Evolutionary conservation across 306 rosid species (phyloP).

Genomic region (Cucurbita moschata): DNA sequence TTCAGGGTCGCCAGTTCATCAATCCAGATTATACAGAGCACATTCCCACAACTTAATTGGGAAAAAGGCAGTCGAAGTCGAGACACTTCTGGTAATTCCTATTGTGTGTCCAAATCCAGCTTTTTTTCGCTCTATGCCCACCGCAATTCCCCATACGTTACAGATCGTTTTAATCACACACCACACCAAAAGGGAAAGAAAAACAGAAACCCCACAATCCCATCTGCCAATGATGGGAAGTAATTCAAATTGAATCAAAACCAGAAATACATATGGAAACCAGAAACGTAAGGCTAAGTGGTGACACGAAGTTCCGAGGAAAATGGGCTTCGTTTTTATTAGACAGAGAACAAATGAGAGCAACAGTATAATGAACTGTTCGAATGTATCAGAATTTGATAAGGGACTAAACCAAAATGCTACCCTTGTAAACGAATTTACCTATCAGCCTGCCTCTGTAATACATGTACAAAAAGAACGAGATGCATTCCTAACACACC

Average conservation of each 20-base stretch:
- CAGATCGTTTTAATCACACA: background rate
- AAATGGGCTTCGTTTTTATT: background rate
- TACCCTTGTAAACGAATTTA: background rate
- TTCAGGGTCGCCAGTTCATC: background rate
- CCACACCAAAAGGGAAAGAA: background rate
- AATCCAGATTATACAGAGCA: background rate
- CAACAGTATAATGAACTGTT: background rate
- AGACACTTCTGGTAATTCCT: background rate
- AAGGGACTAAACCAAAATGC: background rate
- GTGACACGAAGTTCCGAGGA: background rate
- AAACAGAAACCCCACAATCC: background rate
- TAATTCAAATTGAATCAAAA: background rate
- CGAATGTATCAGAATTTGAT: background rate
- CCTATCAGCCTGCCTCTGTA: slow-evolving; percentile 3
- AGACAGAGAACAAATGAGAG: background rate
- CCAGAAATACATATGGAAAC: background rate
- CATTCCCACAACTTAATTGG: background rate
- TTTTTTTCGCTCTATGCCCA: background rate
- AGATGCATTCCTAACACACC: slow-evolving; percentile 13
- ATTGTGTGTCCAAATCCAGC: background rate
- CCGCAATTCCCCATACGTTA: background rate
- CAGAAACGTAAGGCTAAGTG: background rate
- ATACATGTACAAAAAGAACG: slow-evolving; percentile 27
- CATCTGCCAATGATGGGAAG: background rate
- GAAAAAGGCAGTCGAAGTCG: background rate